phyloP scores from a whole-genome alignment of 345 rosid genomes.

The Dipteronia dyeriana region DNA sequence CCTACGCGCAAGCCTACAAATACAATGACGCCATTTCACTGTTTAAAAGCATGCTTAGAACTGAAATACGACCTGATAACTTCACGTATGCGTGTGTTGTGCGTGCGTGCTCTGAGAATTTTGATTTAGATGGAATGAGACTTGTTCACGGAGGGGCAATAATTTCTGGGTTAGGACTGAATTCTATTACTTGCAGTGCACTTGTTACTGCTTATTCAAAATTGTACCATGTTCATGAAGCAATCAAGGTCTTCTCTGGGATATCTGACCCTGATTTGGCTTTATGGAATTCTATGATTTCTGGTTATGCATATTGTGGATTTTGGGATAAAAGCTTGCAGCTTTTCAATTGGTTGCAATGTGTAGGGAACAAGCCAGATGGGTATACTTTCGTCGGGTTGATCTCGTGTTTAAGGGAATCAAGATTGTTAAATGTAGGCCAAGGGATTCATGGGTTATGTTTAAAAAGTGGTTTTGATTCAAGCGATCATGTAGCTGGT shows the following conservation, averaged over 20 bases:
- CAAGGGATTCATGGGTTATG: conserved; percentile 71
- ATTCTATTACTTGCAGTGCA: conserved; percentile 61
- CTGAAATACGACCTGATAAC: conserved; percentile 56
- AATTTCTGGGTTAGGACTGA: conserved; percentile 58
- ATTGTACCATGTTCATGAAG: conserved; percentile 49
- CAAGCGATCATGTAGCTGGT: conserved; percentile 56
- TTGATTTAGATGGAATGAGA: conserved; percentile 43
- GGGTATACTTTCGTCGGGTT: conserved; percentile 72
- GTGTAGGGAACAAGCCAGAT: conserved; percentile 51
- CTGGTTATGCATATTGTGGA: conserved; percentile 59
- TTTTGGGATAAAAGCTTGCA: conserved; percentile 49
- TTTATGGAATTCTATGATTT: conserved; percentile 80
- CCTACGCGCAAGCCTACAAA: conserved; percentile 51
- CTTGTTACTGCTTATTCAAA: conserved; percentile 71
- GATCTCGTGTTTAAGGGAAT: conserved; percentile 50
- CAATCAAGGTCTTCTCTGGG: conserved; percentile 51
- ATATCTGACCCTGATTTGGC: conserved; percentile 68
- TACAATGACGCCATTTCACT: conserved; percentile 38
- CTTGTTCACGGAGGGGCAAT: conserved; percentile 56
- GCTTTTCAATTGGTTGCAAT: conserved; percentile 56
- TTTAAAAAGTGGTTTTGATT: conserved; percentile 58
- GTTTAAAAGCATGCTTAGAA: conserved; percentile 50
- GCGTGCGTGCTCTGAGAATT: conserved; percentile 61
- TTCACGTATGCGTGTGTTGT: conserved; percentile 73
- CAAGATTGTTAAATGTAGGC: conserved; percentile 43